Base-by-base conservation (phyloP, 2,329 filamentous ascomycete genomes). In the Cucurbitaria berberidis region DNA sequence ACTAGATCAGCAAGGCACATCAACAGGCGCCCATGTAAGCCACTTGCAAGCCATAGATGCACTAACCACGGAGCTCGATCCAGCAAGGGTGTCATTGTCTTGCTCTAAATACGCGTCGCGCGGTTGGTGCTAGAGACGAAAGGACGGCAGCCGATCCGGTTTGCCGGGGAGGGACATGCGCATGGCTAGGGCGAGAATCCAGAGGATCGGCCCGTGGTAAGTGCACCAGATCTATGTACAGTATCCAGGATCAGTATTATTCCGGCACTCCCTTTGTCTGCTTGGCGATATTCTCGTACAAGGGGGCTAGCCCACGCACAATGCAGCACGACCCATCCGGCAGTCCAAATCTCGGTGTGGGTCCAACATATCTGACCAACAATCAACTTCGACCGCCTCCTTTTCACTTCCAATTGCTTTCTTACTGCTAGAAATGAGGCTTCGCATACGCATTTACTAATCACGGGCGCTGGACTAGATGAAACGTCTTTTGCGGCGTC, bases 201-300 rank as follows among this genome's bases (percentile, higher is more conserved):
- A 62, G 51, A 64, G 67, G 67, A 67, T 62, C 63, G 69, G 69
- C 55, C 68, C 63, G 64, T 61, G 55, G 60, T 56, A 48, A 48
- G 46, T 45, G 52, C 46, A 61, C 57, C 51, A 69, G 66, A 70
- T 69, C 61, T 66, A 55, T 66, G 66, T 65, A 60, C 60, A 22
- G 47, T 48, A 35, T 51, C 44, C 57, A 53, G 50, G 53, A 54
- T 60, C 49, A 49, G 59, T 63, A 70, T 57, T 58, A 40, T 60
- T 62, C 63, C 63, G 62, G 68, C 63, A 61, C 54, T 45, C 53
- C 42, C 53, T 57, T 61, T 51, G n/a, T 63, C 49, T 47, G 29
- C 70, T 73, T 74, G 70, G 69, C 70, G 68, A 71, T 74, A 72
- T 67, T 60, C 51, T 55, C 69, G 71, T 74, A 62, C 60, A 34